Evolutionary conservation across 495 filamentous ascomycete species (phyloP).

Genomic region (Usnea hakonensis): DNA sequence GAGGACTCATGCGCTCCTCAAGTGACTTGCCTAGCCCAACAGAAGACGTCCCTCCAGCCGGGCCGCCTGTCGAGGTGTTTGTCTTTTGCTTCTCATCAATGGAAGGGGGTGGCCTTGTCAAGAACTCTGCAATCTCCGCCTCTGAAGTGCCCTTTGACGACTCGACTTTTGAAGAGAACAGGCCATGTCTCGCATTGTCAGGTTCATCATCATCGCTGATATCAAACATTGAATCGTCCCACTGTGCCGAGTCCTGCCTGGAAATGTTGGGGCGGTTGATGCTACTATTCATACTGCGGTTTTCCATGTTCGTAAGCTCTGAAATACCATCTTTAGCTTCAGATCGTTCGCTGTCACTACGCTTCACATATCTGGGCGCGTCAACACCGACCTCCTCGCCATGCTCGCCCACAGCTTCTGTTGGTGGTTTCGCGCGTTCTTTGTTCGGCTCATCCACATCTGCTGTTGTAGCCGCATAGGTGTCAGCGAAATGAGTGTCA

Average conservation of each 20-base stretch:
- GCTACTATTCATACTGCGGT: slow-evolving; percentile 17
- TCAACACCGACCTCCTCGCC: slow-evolving; percentile 39
- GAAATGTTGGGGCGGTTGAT: slow-evolving; percentile 19
- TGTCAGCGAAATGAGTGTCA: slow-evolving; percentile 82
- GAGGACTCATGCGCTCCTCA: slow-evolving; percentile 18
- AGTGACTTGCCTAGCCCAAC: slow-evolving; percentile 21
- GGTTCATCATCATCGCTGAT: slow-evolving; percentile 28
- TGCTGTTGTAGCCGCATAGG: slow-evolving; percentile 46
- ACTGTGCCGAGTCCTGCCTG: slow-evolving; percentile 33
- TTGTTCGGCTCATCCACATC: slow-evolving; percentile 47
- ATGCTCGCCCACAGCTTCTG: slow-evolving; percentile 28
- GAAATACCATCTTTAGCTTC: slow-evolving; percentile 23
- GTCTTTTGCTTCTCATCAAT: background rate
- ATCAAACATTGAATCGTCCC: slow-evolving; percentile 35
- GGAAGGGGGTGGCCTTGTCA: slow-evolving; percentile 12
- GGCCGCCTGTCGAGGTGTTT: background rate
- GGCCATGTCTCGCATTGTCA: background rate
- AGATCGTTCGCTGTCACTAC: slow-evolving; percentile 21
- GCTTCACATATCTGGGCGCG: slow-evolving; percentile 1
- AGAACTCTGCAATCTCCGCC: slow-evolving; percentile 21
- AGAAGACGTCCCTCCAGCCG: slow-evolving; percentile 14
- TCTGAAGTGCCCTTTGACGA: slow-evolving; percentile 16
- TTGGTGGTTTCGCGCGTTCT: slow-evolving; percentile 43
- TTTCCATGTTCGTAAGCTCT: slow-evolving; percentile 17
- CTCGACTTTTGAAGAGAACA: background rate